Conservation (phyloP, 2,329 filamentous ascomycete genomes). For the Magnaporthiopsis incrustans region DNA sequence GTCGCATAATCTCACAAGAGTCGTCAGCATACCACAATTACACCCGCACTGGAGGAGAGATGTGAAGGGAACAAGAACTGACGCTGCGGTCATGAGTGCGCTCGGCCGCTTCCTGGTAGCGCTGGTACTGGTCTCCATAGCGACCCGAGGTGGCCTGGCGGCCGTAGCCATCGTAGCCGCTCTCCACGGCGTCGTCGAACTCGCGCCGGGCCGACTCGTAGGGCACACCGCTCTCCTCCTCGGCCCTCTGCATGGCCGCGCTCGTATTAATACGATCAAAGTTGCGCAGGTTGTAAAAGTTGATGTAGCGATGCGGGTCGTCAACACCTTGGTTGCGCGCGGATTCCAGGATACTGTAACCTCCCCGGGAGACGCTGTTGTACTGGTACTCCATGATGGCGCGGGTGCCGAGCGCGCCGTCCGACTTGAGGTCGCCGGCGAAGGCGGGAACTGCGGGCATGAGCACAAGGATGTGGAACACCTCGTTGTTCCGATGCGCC, state of each 20-base stretch:
- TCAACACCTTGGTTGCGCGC: constrained; percentile 56
- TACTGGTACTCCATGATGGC: constrained; percentile 90
- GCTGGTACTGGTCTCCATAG: constrained; percentile 45
- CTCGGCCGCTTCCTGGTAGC: constrained; percentile 64
- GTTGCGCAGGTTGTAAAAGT: constrained; percentile 78
- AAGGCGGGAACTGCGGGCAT: constrained; percentile 80
- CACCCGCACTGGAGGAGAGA: neutral
- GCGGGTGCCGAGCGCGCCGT: constrained; percentile 66
- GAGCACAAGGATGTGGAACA: constrained; percentile 67
- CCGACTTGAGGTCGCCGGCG: constrained; percentile 67
- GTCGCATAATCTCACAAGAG: neutral
- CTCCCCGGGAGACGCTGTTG: constrained; percentile 68
- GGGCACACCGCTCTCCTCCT: constrained; percentile 54
- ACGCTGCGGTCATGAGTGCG: constrained; percentile 32
- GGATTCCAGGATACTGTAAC: constrained; percentile 68
- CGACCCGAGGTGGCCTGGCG: constrained; percentile 17
- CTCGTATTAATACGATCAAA: constrained; percentile 77
- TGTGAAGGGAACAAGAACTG: neutral
- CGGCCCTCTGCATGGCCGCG: constrained; percentile 49
- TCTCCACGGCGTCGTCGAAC: constrained; percentile 50
- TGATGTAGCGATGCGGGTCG: constrained; percentile 64
- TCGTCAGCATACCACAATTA: neutral
- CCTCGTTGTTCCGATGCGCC: constrained; percentile 55
- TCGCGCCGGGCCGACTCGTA: constrained; percentile 60
- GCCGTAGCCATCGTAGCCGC: constrained; percentile 30